These are phyloP conservation scores for Colletotrichum phormii DNA, from an alignment of 2,329 filamentous ascomycete species.

Conservation along the genomic window DNA sequence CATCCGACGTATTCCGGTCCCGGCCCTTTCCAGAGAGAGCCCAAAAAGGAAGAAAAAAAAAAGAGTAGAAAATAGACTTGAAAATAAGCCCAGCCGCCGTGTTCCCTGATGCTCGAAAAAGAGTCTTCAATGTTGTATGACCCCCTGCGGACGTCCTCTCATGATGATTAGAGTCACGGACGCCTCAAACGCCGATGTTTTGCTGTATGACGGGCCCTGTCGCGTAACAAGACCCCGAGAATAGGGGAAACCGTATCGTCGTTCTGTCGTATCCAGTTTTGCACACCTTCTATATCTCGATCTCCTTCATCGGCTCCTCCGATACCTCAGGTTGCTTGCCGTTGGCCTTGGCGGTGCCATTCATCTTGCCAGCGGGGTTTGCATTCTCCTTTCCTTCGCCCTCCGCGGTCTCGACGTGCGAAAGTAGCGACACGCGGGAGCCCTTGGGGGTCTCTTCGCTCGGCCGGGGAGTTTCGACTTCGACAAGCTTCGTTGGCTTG, in stretches of 20 bases:
- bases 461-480: slow-evolving; percentile 65
- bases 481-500: slow-evolving; percentile 63
- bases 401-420: slow-evolving; percentile 49
- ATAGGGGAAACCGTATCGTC: slow-evolving; percentile 39
- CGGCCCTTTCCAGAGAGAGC: slow-evolving; percentile 36
- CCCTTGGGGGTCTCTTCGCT: slow-evolving; percentile 56
- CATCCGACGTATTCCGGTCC: slow-evolving; percentile 30
- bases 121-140: slow-evolving; percentile 36
- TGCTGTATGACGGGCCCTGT: slow-evolving; percentile 35
- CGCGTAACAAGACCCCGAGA: slow-evolving; percentile 33
- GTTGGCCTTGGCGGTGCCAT: slow-evolving; percentile 53
- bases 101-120: slow-evolving; percentile 33
- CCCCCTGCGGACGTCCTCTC: slow-evolving; percentile 35
- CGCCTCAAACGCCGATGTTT: slow-evolving; percentile 39
- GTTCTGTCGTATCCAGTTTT: slow-evolving; percentile 42
- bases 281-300: slow-evolving; percentile 63
- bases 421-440: slow-evolving; percentile 46
- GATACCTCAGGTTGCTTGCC: slow-evolving; percentile 55
- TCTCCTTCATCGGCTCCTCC: slow-evolving; percentile 70
- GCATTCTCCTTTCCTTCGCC: slow-evolving; percentile 53
- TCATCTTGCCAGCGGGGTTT: slow-evolving; percentile 48
- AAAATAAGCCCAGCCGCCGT: slow-evolving; percentile 34
- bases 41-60: slow-evolving; percentile 25
- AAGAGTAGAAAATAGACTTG: slow-evolving; percentile 18
- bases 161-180: slow-evolving; percentile 36